These are phyloP conservation scores for Lolium multiflorum DNA, from an alignment of 176 grass and related monocot species.

Conservation along the genomic window DNA sequence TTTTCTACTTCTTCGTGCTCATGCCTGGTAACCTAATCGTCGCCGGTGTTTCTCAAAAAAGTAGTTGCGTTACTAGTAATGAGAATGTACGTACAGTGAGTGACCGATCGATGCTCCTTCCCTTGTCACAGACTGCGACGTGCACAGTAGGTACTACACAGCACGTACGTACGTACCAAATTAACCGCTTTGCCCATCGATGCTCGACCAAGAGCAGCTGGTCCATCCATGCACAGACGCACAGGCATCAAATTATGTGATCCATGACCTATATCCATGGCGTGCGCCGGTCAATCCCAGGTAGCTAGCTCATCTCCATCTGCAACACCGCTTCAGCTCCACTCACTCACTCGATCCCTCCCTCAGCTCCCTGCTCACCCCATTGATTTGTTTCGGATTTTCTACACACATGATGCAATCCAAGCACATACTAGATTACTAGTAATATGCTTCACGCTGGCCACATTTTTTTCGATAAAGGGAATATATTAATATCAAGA, in stretches of 20 bases:
- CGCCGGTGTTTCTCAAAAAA: no score
- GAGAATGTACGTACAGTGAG: no score
- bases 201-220: not conserved
- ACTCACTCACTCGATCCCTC: no score
- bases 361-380: not conserved
- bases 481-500: no score
- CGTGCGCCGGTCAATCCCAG: conserved; percentile 48
- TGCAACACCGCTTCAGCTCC: not conserved
- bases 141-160: no score
- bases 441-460: no score
- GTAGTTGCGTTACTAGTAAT: no score
- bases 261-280: conserved; percentile 14
- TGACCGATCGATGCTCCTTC: not conserved
- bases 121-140: not conserved
- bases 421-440: not conserved
- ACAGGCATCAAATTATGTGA: conserved; percentile 7
- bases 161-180: not conserved
- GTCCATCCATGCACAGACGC: not conserved
- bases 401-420: not conserved
- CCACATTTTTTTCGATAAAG: no score
- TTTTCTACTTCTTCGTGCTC: no score
- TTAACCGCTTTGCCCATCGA: not conserved
- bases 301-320: not conserved
- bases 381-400: not conserved
- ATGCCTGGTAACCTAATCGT: no score